phyloP scores from a whole-genome alignment of 2,329 filamentous ascomycete genomes.

The Fusarium circinatum region DNA sequence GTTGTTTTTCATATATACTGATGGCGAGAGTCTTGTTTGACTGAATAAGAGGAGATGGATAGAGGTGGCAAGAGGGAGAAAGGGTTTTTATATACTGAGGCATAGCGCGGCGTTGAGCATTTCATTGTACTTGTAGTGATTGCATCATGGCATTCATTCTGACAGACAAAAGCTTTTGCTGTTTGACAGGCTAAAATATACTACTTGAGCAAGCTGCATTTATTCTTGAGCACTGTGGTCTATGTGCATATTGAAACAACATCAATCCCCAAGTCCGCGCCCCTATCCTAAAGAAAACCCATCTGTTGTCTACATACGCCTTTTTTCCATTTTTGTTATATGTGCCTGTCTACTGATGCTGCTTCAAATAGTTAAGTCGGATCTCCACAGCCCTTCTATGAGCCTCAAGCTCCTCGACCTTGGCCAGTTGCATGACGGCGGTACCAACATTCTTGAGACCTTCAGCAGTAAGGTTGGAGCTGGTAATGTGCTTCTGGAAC shows the following conservation, averaged over 20 bases:
- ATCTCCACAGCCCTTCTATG: conserved; percentile 92
- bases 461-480: conserved; percentile 86
- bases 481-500: conserved; percentile 98
- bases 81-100: conserved; percentile 29
- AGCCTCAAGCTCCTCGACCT: conserved; percentile 93
- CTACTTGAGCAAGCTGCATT: conserved; percentile 17
- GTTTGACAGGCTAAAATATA: conserved; percentile 28
- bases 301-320: conserved; percentile 22
- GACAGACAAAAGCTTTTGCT: conserved; percentile 34
- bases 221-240: background rate
- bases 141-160: conserved; percentile 34
- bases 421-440: conserved; percentile 94
- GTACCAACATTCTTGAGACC: conserved; percentile 86
- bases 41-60: background rate
- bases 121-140: conserved; percentile 34
- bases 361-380: conserved; percentile 67
- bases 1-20: conserved; percentile 7
- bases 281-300: conserved; percentile 19
- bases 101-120: conserved; percentile 51
- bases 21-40: background rate
- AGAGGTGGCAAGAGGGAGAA: background rate
- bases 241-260: conserved; percentile 5
- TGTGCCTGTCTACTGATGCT: conserved; percentile 42
- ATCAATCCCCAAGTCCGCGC: conserved; percentile 21
- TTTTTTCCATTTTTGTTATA: background rate